Evolutionary conservation across 306 rosid species (phyloP), one percentile per base, ranked within the genome.

Genomic region (Morella rubra): DNA sequence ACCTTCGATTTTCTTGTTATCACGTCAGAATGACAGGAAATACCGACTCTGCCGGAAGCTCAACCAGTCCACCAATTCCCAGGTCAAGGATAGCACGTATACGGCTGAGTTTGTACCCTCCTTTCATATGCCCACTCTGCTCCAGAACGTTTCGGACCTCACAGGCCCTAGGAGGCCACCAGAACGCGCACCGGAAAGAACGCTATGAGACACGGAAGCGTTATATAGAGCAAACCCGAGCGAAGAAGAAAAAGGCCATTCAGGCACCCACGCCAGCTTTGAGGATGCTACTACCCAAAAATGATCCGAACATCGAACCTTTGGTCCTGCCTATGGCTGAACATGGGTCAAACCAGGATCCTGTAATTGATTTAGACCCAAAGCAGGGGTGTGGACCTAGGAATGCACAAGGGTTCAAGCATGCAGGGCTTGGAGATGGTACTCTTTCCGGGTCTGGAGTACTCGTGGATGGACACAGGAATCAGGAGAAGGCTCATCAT

Each of bases 121-220:
- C 7, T 8, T 54, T 52, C 80, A 1, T 32, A 18, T 82, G 89
- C 53, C 14, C 68, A 50, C n/a, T 37, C 22, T 85, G 82, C 61
- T 8, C 19, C 68, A 41, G 16, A 60, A 10, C 44, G 18, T 85
- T 82, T 47, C 14, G 40, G 3, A 61, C 81, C 42, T 4, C 71
- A 18, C 80, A 74, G 19, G 85, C 83, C 16, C 19, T 85, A 0
- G 84, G 83, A 9, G 81, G 89, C 65, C 89, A 85, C 66, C 86
- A 82, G 55, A 85, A 80, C 24, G 86, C 82, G 2, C 89, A 82
- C 49, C 65, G 82, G 22, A 24, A n/a, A 4, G 64, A 69, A 3
- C 49, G 68, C 8, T 67, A 52, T 12, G 73, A 37, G 22, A 7
- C n/a, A 22, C 27, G 14, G 1, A 45, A 24, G 18, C 37, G 0